Evolutionary conservation across 2,329 filamentous ascomycete genomes (phyloP), one percentile per base, ranked within the genome.

Genomic region (Nakataea oryzae): DNA sequence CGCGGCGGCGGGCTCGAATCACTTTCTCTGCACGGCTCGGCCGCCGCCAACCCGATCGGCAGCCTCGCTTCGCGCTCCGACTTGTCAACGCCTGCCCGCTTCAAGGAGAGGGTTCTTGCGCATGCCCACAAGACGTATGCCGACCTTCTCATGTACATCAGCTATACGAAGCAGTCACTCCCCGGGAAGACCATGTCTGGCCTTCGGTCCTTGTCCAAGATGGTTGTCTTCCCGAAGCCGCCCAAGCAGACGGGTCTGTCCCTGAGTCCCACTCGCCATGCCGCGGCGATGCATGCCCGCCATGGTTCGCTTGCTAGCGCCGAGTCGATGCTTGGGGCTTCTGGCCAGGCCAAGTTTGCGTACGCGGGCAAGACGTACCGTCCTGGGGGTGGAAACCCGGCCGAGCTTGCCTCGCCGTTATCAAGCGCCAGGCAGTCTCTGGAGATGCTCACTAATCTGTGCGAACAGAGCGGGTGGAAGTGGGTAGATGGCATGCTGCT

Each of bases 401-500:
- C 62, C 17, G 59, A 60, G 21, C 55, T 69, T 56, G 62, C 66
- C 13, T 78, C 80, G 1, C 78, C 81, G 4, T 70, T 81, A 27
- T 73, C 79, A 62, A 83, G 81, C 65, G 91, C 91, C 11, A 82
- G 80, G 58, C 78, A 82, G 8, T 89, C 89, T 2, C 74, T 96
- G 26, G 84, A 90, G 50, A 84, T 91, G 69, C 79, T 96, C 26
- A 86, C 85, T 21, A 84, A 80, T 65, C 76, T 96, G 8, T 96
- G 91, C 70, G 86, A 89, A 68, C 88, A 93, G 71, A 91, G 88
- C 69, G 82, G 81, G 12, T 95, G 91, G 90, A 84, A 86, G 68
- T 99, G 95, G 95, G 83, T 92, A 61, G 93, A 97, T 70, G 95
- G 95, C 2, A 93, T 97, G 79, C 79, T 97, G 54, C 79, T 97